phyloP scores from a whole-genome alignment of 768 basidiomycete genomes.

The Suillus tomentosus region DNA sequence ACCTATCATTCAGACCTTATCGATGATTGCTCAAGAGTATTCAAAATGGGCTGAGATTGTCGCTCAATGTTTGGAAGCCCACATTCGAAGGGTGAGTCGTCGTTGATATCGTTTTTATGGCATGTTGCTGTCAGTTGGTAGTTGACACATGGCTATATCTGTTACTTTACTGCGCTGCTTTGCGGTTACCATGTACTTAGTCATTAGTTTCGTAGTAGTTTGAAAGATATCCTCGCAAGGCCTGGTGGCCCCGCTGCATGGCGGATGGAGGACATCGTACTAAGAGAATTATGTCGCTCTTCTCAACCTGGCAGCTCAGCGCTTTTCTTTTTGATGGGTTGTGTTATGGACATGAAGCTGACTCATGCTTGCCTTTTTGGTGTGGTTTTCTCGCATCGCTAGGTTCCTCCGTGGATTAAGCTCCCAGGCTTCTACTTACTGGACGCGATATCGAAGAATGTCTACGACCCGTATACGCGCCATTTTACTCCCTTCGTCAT shows the following conservation, averaged over 20 bases:
- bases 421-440: slow-evolving; percentile 93
- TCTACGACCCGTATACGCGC: slow-evolving; percentile 88
- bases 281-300: slow-evolving; percentile 37
- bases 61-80: slow-evolving; percentile 78
- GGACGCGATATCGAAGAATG: slow-evolving; percentile 97
- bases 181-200: slow-evolving; percentile 47
- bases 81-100: slow-evolving; percentile 85
- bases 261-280: slow-evolving; percentile 39
- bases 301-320: slow-evolving; percentile 26
- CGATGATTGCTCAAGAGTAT: slow-evolving; percentile 90
- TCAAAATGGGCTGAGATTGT: slow-evolving; percentile 77
- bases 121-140: slow-evolving; percentile 28
- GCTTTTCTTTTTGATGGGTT: slow-evolving; percentile 36
- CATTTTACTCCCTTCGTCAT: slow-evolving; percentile 83
- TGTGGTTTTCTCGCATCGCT: slow-evolving; percentile 22
- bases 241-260: slow-evolving; percentile 36
- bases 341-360: slow-evolving; percentile 49
- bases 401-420: slow-evolving; percentile 91
- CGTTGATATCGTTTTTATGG: slow-evolving; percentile 20
- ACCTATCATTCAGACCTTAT: slow-evolving; percentile 89
- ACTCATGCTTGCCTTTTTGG: slow-evolving; percentile 55
- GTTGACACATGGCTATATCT: slow-evolving; percentile 28
- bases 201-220: slow-evolving; percentile 41
- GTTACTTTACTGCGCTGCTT: slow-evolving; percentile 24
- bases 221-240: slow-evolving; percentile 42